Base-by-base conservation (phyloP, 345 rosid species). In the Camelina laxa region DNA sequence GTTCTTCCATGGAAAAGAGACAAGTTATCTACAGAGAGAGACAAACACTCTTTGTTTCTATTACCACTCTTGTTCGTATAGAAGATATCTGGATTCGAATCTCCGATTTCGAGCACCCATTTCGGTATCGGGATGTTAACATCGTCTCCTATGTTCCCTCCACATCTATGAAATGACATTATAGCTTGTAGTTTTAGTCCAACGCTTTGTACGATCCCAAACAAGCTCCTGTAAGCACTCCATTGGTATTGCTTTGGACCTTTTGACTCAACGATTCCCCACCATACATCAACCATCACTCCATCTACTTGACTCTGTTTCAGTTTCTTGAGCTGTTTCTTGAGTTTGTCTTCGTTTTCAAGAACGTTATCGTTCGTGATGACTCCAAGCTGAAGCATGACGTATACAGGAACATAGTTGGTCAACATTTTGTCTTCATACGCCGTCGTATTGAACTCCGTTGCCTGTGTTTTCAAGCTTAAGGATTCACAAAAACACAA, bases 91-190 rank as follows among this genome's bases (percentile, higher is more conserved):
- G 90, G 93, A 80, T 88, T 67, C 36, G 81, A 65, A 58, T 85
- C 87, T 24, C 90, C 95, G 8, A 94, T 60, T 2, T 87, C 83
- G 9, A 85, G 84, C 4, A 94, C 85, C 97, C 96, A 94, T 45
- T 83, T 59, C 27, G 97, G 98, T 66, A 94, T 72, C 1, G 95
- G 88, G 53, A 94, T 94, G 69, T 79, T 75, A 33, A 91, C 89
- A 55, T 16, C 86, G 69, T 94, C 96, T 54, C 98, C 96, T 16
- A 93, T 59, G 63, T 93, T 93, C 2, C 96, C 97, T 54, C 98
- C 97, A 50, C 98, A 93, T 72, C 82, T 89, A 77, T 91, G 98
- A 66, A 91, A 89, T 5, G 98, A 90, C 95, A 87, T 90, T 65
- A 87, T 90, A 15, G 90, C 90, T 79, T 90, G 97, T 50, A 87